Conservation (phyloP, 805 yeast species). For the Sugiyamaella floridensis region DNA sequence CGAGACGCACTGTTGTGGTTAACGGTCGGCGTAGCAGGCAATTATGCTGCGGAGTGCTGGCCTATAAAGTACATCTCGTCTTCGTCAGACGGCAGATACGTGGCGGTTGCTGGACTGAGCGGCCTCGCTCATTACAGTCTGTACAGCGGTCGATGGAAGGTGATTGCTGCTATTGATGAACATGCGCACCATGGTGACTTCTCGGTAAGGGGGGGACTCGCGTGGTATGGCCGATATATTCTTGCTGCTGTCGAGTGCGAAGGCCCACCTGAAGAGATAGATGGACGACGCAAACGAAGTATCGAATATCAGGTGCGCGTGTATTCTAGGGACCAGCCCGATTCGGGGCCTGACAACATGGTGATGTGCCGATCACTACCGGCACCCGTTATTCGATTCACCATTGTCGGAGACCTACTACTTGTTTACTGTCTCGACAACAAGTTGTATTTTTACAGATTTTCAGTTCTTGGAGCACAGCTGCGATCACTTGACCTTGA, state of each 20-base stretch:
- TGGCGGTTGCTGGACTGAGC: slow-evolving; percentile 44
- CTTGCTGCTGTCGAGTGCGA: slow-evolving; percentile 30
- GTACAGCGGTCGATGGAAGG: slow-evolving; percentile 41
- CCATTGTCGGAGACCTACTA: slow-evolving; percentile 26
- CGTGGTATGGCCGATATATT: slow-evolving; percentile 34
- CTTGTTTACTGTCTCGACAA: slow-evolving; percentile 32
- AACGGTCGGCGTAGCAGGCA: slow-evolving; percentile 39
- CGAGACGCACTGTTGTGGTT: slow-evolving; percentile 43
- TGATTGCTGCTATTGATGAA: slow-evolving; percentile 30
- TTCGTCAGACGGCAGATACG: slow-evolving; percentile 42
- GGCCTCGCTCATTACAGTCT: slow-evolving; percentile 41
- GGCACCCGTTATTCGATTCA: slow-evolving; percentile 27
- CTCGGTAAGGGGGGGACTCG: slow-evolving; percentile 33
- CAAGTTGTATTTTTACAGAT: slow-evolving; percentile 25
- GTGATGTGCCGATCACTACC: slow-evolving; percentile 27
- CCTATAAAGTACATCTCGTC: slow-evolving; percentile 38
- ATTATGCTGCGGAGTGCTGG: slow-evolving; percentile 40
- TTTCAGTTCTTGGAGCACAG: slow-evolving; percentile 9
- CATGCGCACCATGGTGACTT: slow-evolving; percentile 28
- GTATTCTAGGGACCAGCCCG: slow-evolving; percentile 32
- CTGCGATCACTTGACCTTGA: slow-evolving; percentile 24
- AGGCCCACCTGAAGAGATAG: neutral
- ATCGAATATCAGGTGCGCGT: slow-evolving; percentile 27
- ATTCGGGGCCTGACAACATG: slow-evolving; percentile 28
- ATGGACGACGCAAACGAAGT: neutral